These are phyloP conservation scores for Peziza echinospora DNA, from an alignment of 495 filamentous ascomycete species.

Conservation along the genomic window DNA sequence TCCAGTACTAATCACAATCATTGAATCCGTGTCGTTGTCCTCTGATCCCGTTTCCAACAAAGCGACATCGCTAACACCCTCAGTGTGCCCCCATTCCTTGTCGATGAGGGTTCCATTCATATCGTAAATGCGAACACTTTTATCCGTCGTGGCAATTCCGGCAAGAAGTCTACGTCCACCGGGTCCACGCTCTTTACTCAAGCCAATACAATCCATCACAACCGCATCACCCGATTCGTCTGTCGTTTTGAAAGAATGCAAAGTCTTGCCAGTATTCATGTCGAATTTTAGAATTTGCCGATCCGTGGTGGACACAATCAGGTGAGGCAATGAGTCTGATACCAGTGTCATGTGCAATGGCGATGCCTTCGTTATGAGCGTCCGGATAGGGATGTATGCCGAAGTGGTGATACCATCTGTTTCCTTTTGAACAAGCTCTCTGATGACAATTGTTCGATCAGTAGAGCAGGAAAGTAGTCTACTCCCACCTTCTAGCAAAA, in stretches of 20 bases:
- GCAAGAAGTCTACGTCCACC: slow-evolving; percentile 35
- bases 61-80: slow-evolving; percentile 66
- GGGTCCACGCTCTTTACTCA: slow-evolving; percentile 25
- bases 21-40: slow-evolving; percentile 20
- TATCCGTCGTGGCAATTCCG: slow-evolving; percentile 78
- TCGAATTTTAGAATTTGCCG: slow-evolving; percentile 60
- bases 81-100: slow-evolving; percentile 83
- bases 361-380: slow-evolving; percentile 63
- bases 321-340: slow-evolving; percentile 34
- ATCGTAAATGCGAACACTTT: slow-evolving; percentile 80
- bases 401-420: slow-evolving; percentile 18
- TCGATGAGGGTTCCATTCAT: slow-evolving; percentile 52
- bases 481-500: slow-evolving; percentile 41
- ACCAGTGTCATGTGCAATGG: slow-evolving; percentile 60
- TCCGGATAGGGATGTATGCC: slow-evolving; percentile 52
- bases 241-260: slow-evolving; percentile 54
- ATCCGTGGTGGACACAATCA: slow-evolving; percentile 64
- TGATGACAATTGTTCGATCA: slow-evolving; percentile 62
- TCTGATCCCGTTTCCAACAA: slow-evolving; percentile 36
- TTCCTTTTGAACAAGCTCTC: slow-evolving; percentile 40
- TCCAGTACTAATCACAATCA: slow-evolving; percentile 48
- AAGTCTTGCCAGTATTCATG: slow-evolving; percentile 42
- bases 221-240: slow-evolving; percentile 69
- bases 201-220: slow-evolving; percentile 52
- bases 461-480: slow-evolving; percentile 67